Evolutionary conservation across 1,284 basidiomycete genomes (phyloP).

Genomic region (Waitea zeae): DNA sequence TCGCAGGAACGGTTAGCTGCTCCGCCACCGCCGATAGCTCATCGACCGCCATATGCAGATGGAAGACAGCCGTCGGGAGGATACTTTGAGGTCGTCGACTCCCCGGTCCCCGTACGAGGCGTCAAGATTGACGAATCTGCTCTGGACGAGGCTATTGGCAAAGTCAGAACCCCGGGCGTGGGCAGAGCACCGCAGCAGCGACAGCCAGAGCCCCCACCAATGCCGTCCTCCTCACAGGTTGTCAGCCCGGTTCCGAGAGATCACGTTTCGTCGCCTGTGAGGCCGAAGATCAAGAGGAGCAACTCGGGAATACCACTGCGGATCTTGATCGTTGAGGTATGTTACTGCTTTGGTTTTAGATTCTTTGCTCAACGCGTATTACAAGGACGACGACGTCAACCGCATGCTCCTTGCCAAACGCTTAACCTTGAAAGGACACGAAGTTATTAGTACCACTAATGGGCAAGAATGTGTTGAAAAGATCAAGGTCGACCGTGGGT

Average conservation of each 20-base stretch:
- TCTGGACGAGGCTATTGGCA: constrained; percentile 11
- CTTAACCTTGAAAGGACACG: constrained; percentile 49
- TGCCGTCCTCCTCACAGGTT: not conserved
- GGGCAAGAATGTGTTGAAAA: constrained; percentile 63
- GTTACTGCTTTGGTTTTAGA: constrained; percentile 4
- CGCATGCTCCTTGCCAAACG: constrained; percentile 58
- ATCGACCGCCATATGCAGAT: too few relatives aligned
- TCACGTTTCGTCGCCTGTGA: constrained; percentile 6
- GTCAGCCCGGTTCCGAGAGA: too few relatives aligned
- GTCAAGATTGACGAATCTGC: constrained; percentile 22
- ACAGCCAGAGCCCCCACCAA: not conserved
- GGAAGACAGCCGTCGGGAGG: constrained; percentile 8
- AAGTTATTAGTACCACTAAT: constrained; percentile 51
- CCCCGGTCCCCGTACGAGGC: constrained; percentile 19
- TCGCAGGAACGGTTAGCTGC: not conserved
- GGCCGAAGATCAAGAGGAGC: constrained; percentile 1
- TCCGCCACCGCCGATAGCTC: constrained; percentile 1
- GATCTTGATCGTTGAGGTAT: constrained; percentile 59
- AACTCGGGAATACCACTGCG: constrained; percentile 17
- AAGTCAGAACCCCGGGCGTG: constrained; percentile 1
- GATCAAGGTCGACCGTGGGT: constrained; percentile 40
- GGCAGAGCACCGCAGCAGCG: not conserved
- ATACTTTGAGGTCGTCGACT: constrained; percentile 17
- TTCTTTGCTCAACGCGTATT: not conserved
- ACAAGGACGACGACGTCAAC: constrained; percentile 64